phyloP scores from a whole-genome alignment of 306 rosid genomes.

The Casuarina glauca region DNA sequence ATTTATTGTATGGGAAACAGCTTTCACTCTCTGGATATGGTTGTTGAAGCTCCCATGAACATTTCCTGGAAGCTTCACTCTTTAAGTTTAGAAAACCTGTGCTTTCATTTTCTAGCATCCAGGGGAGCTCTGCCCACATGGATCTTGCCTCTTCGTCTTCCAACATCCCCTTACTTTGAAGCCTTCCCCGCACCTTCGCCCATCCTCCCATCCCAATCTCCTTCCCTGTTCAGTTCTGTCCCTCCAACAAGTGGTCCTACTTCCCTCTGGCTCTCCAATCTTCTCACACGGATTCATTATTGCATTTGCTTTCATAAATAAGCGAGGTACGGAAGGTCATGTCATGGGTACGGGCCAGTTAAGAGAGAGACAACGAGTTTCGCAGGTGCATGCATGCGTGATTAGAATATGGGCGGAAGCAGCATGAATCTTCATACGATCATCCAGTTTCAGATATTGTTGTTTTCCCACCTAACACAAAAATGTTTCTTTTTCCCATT shows the following conservation, averaged over 20 bases:
- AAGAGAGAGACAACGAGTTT: constrained; percentile 28
- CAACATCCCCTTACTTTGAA: constrained; percentile 43
- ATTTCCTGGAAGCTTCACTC: constrained; percentile 37
- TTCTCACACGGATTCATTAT: constrained; percentile 19
- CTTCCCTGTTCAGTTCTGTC: background rate
- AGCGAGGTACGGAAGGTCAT: constrained; percentile 58
- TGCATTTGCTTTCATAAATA: constrained; percentile 26
- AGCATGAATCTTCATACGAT: constrained; percentile 11
- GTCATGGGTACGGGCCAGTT: constrained; percentile 57
- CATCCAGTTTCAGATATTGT: background rate
- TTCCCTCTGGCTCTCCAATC: constrained; percentile 1
- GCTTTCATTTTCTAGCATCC: too few species aligned
- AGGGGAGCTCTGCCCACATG: constrained; percentile 46
- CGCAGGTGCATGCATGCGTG: constrained; percentile 16
- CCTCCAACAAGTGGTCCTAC: constrained; percentile 31
- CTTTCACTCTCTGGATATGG: background rate
- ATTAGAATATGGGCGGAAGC: background rate
- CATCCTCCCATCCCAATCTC: constrained; percentile 33
- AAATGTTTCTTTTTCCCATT: background rate
- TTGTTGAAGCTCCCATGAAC: constrained; percentile 1
- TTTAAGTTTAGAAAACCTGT: background rate
- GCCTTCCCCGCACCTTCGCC: constrained; percentile 48
- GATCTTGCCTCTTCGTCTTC: constrained; percentile 64
- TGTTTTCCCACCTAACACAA: background rate
- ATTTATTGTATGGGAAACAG: background rate